phyloP scores from a whole-genome alignment of 2,329 filamentous ascomycete genomes.

The Dichotomopilus funicola region DNA sequence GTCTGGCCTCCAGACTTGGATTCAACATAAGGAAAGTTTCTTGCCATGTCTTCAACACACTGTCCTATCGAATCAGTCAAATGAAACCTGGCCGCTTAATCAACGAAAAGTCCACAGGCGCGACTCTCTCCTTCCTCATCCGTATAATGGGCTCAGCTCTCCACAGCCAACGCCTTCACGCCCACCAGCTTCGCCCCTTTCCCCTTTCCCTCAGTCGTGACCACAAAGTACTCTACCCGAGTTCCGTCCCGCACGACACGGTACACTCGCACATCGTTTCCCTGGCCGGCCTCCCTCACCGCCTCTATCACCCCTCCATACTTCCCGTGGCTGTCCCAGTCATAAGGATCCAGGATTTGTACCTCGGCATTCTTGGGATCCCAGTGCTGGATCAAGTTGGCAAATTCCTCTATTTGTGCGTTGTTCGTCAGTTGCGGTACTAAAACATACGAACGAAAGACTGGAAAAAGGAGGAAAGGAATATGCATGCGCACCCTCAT shows the following conservation, averaged over 20 bases:
- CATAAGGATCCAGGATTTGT: slow-evolving; percentile 57
- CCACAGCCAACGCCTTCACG: slow-evolving; percentile 69
- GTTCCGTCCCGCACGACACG: slow-evolving; percentile 56
- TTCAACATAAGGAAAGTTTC: too few species aligned
- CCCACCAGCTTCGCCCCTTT: slow-evolving; percentile 62
- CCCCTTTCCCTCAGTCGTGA: slow-evolving; percentile 54
- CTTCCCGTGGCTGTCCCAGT: slow-evolving; percentile 67
- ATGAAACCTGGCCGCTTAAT: too few species aligned
- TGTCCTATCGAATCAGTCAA: too few species aligned
- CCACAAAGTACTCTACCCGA: slow-evolving; percentile 72
- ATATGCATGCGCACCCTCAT: slow-evolving; percentile 47
- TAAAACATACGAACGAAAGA: background rate
- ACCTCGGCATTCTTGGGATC: slow-evolving; percentile 50
- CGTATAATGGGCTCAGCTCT: slow-evolving; percentile 45
- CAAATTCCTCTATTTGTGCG: slow-evolving; percentile 55
- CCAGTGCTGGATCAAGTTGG: slow-evolving; percentile 56
- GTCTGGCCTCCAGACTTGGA: too few species aligned
- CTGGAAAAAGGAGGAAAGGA: background rate
- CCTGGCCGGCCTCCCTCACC: slow-evolving; percentile 55
- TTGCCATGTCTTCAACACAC: too few species aligned
- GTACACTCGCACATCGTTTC: slow-evolving; percentile 69
- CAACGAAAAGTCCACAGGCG: background rate
- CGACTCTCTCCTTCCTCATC: background rate
- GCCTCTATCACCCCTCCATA: slow-evolving; percentile 66
- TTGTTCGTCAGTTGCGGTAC: background rate